phyloP scores from a whole-genome alignment of 495 filamentous ascomycete genomes.

The Podospora comata region DNA sequence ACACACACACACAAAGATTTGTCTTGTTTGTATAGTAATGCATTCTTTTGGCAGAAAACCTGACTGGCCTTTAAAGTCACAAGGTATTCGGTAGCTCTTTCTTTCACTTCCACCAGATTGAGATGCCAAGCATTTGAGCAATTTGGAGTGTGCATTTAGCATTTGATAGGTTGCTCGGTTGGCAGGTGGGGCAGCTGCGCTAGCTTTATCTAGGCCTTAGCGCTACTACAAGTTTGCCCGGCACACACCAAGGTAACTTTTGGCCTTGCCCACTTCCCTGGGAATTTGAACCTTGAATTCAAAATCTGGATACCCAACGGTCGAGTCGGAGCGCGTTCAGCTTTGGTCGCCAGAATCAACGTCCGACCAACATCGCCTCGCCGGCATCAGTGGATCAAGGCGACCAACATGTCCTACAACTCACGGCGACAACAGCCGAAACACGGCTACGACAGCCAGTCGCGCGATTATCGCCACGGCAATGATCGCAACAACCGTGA shows the following conservation, averaged over 20 bases:
- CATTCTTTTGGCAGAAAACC: too few species aligned
- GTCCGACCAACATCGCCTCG: background rate
- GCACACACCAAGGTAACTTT: background rate
- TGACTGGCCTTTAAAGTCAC: too few species aligned
- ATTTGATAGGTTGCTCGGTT: background rate
- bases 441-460: slow-evolving; percentile 8
- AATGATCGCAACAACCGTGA: slow-evolving; percentile 14
- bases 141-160: too few species aligned
- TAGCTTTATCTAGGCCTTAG: background rate
- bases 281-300: background rate
- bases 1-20: too few species aligned
- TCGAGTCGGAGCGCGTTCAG: background rate
- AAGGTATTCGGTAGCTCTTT: too few species aligned
- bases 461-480: slow-evolving; percentile 19
- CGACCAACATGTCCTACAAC: slow-evolving; percentile 16
- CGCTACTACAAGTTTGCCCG: background rate
- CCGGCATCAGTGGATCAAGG: background rate
- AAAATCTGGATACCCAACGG: background rate
- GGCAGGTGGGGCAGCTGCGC: too few species aligned
- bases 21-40: too few species aligned
- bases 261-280: background rate
- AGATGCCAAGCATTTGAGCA: too few species aligned
- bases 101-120: too few species aligned
- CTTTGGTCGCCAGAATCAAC: background rate
- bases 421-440: slow-evolving; percentile 10